Evolutionary conservation across 2,329 filamentous ascomycete species (phyloP), one percentile per base, ranked within the genome.

Genomic region (Colletotrichum shisoi): DNA sequence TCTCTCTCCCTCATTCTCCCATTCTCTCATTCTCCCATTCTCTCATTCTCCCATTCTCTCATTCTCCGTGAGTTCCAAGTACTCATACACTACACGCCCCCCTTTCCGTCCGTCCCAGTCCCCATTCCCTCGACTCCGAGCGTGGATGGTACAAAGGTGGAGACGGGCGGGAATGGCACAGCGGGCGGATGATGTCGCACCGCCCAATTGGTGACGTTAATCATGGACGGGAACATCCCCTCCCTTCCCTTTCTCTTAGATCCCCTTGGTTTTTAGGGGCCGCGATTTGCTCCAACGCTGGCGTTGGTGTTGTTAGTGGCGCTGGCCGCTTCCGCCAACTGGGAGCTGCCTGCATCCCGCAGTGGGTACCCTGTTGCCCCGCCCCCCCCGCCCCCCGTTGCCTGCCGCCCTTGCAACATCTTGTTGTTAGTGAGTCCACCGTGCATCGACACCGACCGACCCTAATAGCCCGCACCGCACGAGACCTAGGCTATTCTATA

Each of bases 111-210:
- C 27, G 27, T 31, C 21, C 54, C 34, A 46, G 53, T 48, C 39
- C 31, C 39, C 49, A 34, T 19, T 52, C 54, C 62, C 57, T 51
- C 27, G 31, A 24, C 37, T 44, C 45, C 17, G 52, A 49, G 53
- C 51, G 52, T 62, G 63, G 56, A 57, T 57, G 66, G 24, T 24
- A 51, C 34, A 61, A 52, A 57, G 11, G 51, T 64, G 57, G 63
- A 40, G 54, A 62, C 49, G 27, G 37, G 62, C 62, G 66, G 57
- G 66, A 62, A 69, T 69, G 66, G 54, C 60, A 70, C 44, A 58
- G 62, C 68, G 66, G 66, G 54, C 62, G 54, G 68, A 69, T 63
- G 54, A 62, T 67, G 58, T 63, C 66, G 68, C 48, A 58, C 58
- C 58, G 66, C 53, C 62, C 62, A 70, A 64, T 62, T 44, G 63